phyloP scores from a whole-genome alignment of 495 filamentous ascomycete genomes.

The Terfezia claveryi region DNA sequence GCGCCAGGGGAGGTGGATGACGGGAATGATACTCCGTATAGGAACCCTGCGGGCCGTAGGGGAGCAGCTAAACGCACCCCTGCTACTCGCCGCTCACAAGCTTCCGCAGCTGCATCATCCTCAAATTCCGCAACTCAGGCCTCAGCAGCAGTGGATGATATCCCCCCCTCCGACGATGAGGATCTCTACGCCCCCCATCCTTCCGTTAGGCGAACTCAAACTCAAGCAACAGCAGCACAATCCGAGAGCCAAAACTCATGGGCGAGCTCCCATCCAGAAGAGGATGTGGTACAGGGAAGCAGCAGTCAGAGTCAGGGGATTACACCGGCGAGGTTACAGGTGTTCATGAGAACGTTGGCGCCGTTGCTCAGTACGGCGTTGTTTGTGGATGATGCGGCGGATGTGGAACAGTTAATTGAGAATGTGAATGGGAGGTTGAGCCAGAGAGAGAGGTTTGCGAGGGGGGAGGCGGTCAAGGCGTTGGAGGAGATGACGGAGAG shows the following conservation, averaged over 20 bases:
- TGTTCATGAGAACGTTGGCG: conserved; percentile 63
- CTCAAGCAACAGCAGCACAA: conserved; percentile 1
- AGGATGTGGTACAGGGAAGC: conserved; percentile 5
- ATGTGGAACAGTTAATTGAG: conserved; percentile 48
- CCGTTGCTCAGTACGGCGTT: conserved; percentile 53
- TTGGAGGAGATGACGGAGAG: conserved; percentile 50
- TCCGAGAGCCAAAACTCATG: conserved; percentile 14
- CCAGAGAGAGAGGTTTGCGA: conserved; percentile 34
- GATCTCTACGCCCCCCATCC: conserved; percentile 11
- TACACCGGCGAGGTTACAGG: conserved; percentile 36
- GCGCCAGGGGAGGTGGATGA: conserved; percentile 3
- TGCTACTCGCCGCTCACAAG: neutral
- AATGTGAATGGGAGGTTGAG: conserved; percentile 57
- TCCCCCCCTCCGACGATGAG: conserved; percentile 4
- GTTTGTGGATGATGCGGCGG: conserved; percentile 60
- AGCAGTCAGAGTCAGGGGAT: conserved; percentile 21
- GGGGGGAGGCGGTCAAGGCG: conserved; percentile 51
- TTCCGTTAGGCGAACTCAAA: conserved; percentile 5
- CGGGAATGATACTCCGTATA: conserved; percentile 7
- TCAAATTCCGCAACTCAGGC: neutral
- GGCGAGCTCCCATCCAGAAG: conserved; percentile 14
- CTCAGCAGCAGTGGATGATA: neutral
- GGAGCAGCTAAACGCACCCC: conserved; percentile 6
- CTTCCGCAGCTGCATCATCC: no score
- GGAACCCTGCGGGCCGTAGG: neutral